Conservation (phyloP, 2,329 filamentous ascomycete species). For the Fusarium sp. region DNA sequence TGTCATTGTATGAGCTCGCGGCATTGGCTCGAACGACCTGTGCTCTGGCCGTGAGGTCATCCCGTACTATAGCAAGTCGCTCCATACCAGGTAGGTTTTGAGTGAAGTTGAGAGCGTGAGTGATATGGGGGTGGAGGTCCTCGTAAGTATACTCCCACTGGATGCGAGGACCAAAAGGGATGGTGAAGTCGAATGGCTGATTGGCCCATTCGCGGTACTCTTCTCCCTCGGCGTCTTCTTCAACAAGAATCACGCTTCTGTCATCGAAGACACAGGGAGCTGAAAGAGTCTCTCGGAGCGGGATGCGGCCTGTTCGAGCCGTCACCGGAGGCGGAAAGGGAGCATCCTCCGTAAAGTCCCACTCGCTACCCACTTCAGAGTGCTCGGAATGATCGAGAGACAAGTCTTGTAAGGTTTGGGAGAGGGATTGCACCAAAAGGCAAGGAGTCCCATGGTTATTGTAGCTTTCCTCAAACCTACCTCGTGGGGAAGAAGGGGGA, state of each 20-base stretch:
- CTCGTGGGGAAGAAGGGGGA: not conserved
- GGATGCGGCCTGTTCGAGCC: not conserved
- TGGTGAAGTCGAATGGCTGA: slow-evolving; percentile 8
- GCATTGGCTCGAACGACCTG: slow-evolving; percentile 8
- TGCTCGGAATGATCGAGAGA: not conserved
- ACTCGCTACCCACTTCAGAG: not conserved
- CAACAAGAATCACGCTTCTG: not conserved
- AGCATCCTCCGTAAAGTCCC: not conserved
- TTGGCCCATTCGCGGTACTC: slow-evolving; percentile 11
- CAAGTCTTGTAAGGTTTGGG: not conserved
- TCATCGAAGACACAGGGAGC: not conserved
- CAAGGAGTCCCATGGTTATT: not conserved
- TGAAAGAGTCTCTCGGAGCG: too few species aligned
- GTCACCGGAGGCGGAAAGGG: not conserved
- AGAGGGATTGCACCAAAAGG: not conserved
- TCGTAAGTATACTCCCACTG: slow-evolving; percentile 9
- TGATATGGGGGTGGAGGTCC: not conserved
- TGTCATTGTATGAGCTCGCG: slow-evolving; percentile 18
- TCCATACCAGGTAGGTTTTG: slow-evolving; percentile 6
- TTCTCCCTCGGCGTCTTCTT: slow-evolving; percentile 8
- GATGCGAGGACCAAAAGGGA: slow-evolving; percentile 16
- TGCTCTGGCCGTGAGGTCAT: not conserved
- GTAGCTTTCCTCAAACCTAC: not conserved
- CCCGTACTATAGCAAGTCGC: not conserved
- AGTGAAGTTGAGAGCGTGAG: not conserved